Base-by-base conservation (phyloP, 257 asterid species). In the Solanum peruvianum region DNA sequence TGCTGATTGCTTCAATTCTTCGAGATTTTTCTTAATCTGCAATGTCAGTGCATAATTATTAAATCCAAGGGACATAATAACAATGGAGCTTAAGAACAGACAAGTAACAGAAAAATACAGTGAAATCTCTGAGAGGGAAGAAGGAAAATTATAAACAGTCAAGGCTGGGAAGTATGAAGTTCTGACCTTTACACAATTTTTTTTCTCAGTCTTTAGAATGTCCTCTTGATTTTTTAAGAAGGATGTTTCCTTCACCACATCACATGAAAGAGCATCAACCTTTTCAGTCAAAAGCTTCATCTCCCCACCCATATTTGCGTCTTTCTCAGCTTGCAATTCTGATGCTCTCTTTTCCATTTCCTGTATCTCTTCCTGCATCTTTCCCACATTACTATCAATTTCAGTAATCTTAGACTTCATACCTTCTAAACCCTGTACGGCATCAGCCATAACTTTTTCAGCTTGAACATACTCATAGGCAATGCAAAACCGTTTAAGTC, bases 401-500 rank as follows among this genome's bases (percentile, higher is more conserved):
- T 93, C 97, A 76, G 87, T 87, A 75, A 95, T 95, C 90, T 90
- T 96, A 47, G 92, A 86, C 87, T 90, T 93, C 86, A 92, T 84
- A 84, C 88, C 95, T 91, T 93, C 95, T 85, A 97, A 95, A 31
- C 90, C 89, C 88, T 93, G 92, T 87, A 96, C 87, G 25, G 98
- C 96, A 89, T 91, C 93, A 89, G 93, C 95, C 87, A 94, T 93
- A 84, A 95, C 86, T 89, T 89, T 91, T 89, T 96, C 99, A 77
- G 98, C 99, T 89, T 93, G 92, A 80, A 94, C 98, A 89, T 92
- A 97, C 83, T 97, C 99, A 91, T 91, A 95, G 42, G 99, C 99
- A 89, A 96, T 91, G 91, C 99, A 96, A 91, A 93, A 97, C 89
- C 99, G 92, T 90, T 91, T 96, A 37, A 97, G 96, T 52, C 99